Conservation (phyloP, 352 stramenopile genomes). For the Aphanomyces cochlioides region DNA sequence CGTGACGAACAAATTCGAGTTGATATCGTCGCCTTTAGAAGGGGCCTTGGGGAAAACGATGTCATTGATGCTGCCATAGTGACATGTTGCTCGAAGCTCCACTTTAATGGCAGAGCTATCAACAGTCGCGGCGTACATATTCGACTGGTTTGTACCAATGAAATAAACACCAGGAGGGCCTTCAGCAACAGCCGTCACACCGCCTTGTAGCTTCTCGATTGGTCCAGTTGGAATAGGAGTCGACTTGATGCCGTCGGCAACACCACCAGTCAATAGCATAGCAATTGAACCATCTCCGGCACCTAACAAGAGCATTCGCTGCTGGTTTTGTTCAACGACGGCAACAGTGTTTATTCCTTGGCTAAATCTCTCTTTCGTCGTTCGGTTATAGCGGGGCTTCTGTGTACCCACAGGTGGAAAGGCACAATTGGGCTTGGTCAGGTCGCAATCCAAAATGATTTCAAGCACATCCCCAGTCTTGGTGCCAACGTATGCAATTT, state of each 20-base stretch:
- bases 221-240: slow-evolving; percentile 59
- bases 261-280: slow-evolving; percentile 67
- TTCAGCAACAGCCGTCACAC: slow-evolving; percentile 87
- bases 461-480: slow-evolving; percentile 95
- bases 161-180: slow-evolving; percentile 84
- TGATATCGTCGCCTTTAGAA: slow-evolving; percentile 57
- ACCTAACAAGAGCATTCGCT: slow-evolving; percentile 85
- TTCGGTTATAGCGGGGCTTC: slow-evolving; percentile 84
- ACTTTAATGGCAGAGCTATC: slow-evolving; percentile 42
- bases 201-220: slow-evolving; percentile 86
- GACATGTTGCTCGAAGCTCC: slow-evolving; percentile 86
- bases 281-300: slow-evolving; percentile 90
- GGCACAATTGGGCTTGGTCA: slow-evolving; percentile 86
- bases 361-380: slow-evolving; percentile 90
- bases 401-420: slow-evolving; percentile 71
- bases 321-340: slow-evolving; percentile 88
- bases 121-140: slow-evolving; percentile 88
- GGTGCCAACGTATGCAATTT: slow-evolving; percentile 91
- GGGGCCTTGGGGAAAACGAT: slow-evolving; percentile 86
- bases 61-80: slow-evolving; percentile 91
- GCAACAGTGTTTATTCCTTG: slow-evolving; percentile 87
- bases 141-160: slow-evolving; percentile 90
- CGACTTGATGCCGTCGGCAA: slow-evolving; percentile 61
- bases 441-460: slow-evolving; percentile 91
- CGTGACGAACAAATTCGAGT: slow-evolving; percentile 93